phyloP scores from a whole-genome alignment of 805 yeast species.

The Candida verbasci region DNA sequence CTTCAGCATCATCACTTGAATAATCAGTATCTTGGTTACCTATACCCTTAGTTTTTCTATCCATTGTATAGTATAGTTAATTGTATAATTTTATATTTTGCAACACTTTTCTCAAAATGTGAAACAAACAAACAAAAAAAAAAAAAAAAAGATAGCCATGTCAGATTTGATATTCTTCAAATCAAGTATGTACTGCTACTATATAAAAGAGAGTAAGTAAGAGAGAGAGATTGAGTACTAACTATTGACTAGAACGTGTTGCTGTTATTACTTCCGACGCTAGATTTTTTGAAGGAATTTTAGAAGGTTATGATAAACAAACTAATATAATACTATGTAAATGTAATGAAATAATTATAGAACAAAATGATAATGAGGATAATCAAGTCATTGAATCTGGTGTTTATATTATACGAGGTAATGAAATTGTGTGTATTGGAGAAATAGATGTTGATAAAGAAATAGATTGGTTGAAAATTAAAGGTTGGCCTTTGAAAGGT shows the following conservation, averaged over 20 bases:
- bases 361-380: conserved; percentile 32
- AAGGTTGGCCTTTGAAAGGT: conserved; percentile 29
- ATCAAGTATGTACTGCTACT: conserved; percentile 24
- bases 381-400: conserved; percentile 44
- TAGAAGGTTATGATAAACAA: conserved; percentile 59
- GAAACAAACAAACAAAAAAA: neutral
- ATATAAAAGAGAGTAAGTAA: too few relatives aligned
- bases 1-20: conserved; percentile 19
- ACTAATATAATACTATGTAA: conserved; percentile 55
- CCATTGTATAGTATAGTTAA: too few relatives aligned
- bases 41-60: neutral
- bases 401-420: conserved; percentile 53
- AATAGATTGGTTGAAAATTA: conserved; percentile 39
- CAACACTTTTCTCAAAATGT: neutral
- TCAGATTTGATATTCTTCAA: conserved; percentile 4
- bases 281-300: conserved; percentile 38
- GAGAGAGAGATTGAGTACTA: too few relatives aligned
- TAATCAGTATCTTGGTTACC: conserved; percentile 16
- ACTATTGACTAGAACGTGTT: conserved; percentile 27
- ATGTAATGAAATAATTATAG: conserved; percentile 49
- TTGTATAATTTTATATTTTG: too few relatives aligned
- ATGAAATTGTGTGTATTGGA: conserved; percentile 54
- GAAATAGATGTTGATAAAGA: conserved; percentile 39
- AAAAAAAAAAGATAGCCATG: neutral
- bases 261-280: conserved; percentile 42